Base-by-base conservation (phyloP, 202 grass and related monocot genomes). In the Alloteropsis angusta region DNA sequence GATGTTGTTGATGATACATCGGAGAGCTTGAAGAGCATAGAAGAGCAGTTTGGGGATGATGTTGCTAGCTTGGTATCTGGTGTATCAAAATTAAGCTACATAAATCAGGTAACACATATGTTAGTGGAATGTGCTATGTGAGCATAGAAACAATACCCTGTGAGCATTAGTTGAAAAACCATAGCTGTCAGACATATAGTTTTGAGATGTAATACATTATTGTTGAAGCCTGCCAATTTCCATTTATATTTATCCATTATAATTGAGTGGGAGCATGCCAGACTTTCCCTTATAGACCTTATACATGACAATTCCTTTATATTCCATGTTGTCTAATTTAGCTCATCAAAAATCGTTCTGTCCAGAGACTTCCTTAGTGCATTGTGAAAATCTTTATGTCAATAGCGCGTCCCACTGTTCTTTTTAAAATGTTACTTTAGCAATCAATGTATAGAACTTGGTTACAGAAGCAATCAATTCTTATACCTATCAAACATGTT, bases 21-120 rank as follows among this genome's bases (percentile, higher is more conserved):
- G 22, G 89, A 94, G 90, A 95, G 81, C 41, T 81, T 98, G 37
- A 92, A 88, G 65, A 91, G 70, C 35, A 87, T 98, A 84, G 78
- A 85, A 81, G 81, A 87, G 78, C 83, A 93, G 81, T 98, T 98
- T 89, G 95, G 87, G 58, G 72, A 87, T 80, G 89, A 98, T 85
- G 91, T 98, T 71, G 87, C 92, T 47, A 63, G 75, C 80, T 85
- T 98, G 72, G 92, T 98, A 57, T 93, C 89, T 72, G 81, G 89
- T 80, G 92, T 98, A 76, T 98, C 95, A 82, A 98, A 98, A 80
- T 78, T 98, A 79, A 98, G 95, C 77, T 95, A 92, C 80, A 90
- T 98, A 92, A 98, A 98, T 72, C 92, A 98, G 95, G 95, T 95
- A 54, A 80, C 60, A n/a, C 14, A 56, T 82, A 81, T 71, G 42